Evolutionary conservation across 2,329 filamentous ascomycete genomes (phyloP), one percentile per base, ranked within the genome.

Genomic region (Alternaria triticina): DNA sequence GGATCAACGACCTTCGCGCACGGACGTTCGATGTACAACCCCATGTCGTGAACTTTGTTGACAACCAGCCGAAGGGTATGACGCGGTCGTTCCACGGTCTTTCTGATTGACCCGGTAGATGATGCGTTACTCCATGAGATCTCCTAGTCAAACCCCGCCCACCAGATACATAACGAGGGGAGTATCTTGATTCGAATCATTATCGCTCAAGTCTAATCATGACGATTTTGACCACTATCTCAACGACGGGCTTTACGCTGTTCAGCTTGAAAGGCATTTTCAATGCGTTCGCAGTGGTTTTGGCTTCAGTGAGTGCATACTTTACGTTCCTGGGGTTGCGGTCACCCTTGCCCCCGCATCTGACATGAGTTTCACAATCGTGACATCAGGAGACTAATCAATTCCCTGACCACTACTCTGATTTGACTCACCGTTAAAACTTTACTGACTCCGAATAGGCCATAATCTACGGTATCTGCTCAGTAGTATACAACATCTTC

Each of bases 401-500:
- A 20, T 3, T 4, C 17, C 15, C 27, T 22, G 27, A 50, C 17
- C 2, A 33, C 8, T 5, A 23, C 27, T 5, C 10, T 15, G 17
- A 22, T 10, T 15, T n/a, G 8, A 17, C 5, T 0, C 12, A 33
- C 11, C n/a, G 10, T 33, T 51, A 17, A 6, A 47, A 5, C 47
- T 28, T 23, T 6, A 47, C 46, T 65, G 20, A 62, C 52, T 33
- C 7, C 4, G 1, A 25, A 12, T 23, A 75, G 74, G 23, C 62
- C 6, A 30, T 47, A 2, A 2, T 69, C 1, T 76, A 74, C 17
- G 25, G 49, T 17, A 3, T 75, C 8, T 61, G 57, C 13, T 61
- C 43, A 6, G 54, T 59, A 8, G 65, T 82, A 40, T 82, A 83
- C 70, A 79, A 78, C 58, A 63, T 80, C 17, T 83, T 76, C 66